Evolutionary conservation across 305 asterid species (phyloP), one percentile per base, ranked within the genome.

Genomic region (Rubia peregrina): DNA sequence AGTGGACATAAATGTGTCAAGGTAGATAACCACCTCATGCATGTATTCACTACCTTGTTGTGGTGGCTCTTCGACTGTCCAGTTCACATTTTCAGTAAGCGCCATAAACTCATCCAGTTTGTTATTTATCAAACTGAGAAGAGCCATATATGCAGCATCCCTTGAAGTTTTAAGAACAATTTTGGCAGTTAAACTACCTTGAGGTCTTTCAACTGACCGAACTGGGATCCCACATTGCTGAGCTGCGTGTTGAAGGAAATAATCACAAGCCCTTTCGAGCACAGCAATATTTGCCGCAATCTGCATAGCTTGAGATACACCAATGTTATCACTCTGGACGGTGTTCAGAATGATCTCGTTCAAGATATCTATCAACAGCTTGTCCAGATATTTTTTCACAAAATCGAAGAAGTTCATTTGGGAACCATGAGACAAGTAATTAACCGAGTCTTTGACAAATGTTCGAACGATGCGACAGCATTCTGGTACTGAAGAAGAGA

Each of bases 271-370:
- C 80, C 95, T 77, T 80, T 89, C 98, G 1, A 90, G 73, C 79
- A 90, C 94, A 30, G 97, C 77, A 73, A 89, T 85, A 65, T 93
- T 90, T 6, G 97, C 98, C 62, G 98, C 97, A 72, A 93, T 88
- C 82, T 89, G 97, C 98, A 93, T 90, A 8, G 97, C 98, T 76
- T 87, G 95, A 75, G 98, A 85, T 9, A 89, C 98, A 46, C 91
- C 87, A 1, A 86, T 89, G 5, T 83, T 78, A 16, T 87, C 88
- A 8, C 91, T 78, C 66, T 82, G 83, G 68, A 93, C 87, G 4
- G 86, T 83, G 62, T 78, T 76, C n/a, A 93, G 91, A 73, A 91
- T 81, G 66, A 71, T 86, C 65, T 88, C 97, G 41, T 93, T 93
- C 72, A 93, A 74, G 81, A 91, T 88, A 42, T 91, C 98, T 30